These are phyloP conservation scores for Pichia kudriavzevii DNA, from an alignment of 1,139 yeast species.

Conservation along the genomic window DNA sequence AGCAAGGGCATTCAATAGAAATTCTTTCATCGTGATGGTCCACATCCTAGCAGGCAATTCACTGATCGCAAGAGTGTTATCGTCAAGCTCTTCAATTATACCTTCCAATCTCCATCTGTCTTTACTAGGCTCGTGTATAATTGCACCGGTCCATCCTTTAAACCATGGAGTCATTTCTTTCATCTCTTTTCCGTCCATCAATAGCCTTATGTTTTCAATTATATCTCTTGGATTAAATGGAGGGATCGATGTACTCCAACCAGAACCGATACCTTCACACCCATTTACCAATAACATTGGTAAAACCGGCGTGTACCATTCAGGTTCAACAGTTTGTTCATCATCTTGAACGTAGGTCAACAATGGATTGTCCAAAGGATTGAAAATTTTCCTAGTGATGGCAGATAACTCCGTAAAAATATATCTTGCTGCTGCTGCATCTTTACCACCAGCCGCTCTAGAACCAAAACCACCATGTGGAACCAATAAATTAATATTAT, in stretches of 20 bases:
- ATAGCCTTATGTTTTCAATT: slow-evolving; percentile 59
- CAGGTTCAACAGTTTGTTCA: slow-evolving; percentile 91
- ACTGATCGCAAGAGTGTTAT: slow-evolving; percentile 75
- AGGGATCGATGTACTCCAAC: slow-evolving; percentile 96
- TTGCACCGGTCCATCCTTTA: slow-evolving; percentile 87
- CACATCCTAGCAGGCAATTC: slow-evolving; percentile 91
- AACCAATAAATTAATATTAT: slow-evolving; percentile 73
- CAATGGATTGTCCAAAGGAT: slow-evolving; percentile 73
- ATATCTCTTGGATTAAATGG: slow-evolving; percentile 82
- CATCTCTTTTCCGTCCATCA: slow-evolving; percentile 69
- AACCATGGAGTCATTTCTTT: slow-evolving; percentile 88
- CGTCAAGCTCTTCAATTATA: slow-evolving; percentile 71
- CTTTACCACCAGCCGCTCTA: slow-evolving; percentile 96
- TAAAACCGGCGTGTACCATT: slow-evolving; percentile 86
- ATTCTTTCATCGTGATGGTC: slow-evolving; percentile 88
- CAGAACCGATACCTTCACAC: slow-evolving; percentile 97
- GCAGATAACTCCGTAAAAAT: slow-evolving; percentile 80
- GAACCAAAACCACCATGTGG: slow-evolving; percentile 98
- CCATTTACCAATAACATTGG: slow-evolving; percentile 96
- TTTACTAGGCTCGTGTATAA: slow-evolving; percentile 48
- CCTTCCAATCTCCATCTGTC: slow-evolving; percentile 77
- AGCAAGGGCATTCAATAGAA: slow-evolving; percentile 60
- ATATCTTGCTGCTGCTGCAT: slow-evolving; percentile 97
- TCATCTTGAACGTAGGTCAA: slow-evolving; percentile 83
- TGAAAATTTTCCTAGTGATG: slow-evolving; percentile 69